Conservation (phyloP, 169 alveolate genomes). For the Nephromyces sp. region DNA sequence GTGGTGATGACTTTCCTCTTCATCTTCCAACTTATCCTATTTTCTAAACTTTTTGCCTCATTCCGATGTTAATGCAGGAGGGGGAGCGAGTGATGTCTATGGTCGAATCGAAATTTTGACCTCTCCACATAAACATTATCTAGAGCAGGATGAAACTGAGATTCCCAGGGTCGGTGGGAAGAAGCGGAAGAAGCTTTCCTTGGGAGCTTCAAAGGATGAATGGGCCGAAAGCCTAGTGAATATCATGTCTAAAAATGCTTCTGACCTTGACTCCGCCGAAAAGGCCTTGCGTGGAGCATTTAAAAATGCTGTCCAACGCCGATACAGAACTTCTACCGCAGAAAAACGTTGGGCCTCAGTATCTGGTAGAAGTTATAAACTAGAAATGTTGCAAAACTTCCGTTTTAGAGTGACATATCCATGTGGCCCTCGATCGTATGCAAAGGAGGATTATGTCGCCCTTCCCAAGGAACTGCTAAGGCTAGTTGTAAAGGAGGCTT, state of each 20-base stretch:
- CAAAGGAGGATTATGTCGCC: not conserved
- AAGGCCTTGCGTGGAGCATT: not conserved
- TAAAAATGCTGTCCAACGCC: not conserved
- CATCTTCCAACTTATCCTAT: too few relatives aligned
- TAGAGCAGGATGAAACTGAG: too few relatives aligned
- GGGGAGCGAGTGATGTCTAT: too few relatives aligned
- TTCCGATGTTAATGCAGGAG: too few relatives aligned
- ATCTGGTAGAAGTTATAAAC: not conserved
- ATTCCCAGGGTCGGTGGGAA: too few relatives aligned
- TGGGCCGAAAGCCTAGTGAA: not conserved
- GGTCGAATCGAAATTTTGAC: too few relatives aligned
- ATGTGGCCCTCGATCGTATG: not conserved
- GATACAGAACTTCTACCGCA: not conserved
- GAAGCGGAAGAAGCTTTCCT: not conserved
- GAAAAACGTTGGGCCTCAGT: not conserved
- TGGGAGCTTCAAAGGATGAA: not conserved
- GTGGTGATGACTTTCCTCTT: too few relatives aligned
- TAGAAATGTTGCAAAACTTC: not conserved
- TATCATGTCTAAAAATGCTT: not conserved
- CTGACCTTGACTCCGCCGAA: not conserved
- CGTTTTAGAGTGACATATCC: not conserved
- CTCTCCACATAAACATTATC: too few relatives aligned
- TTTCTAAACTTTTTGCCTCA: too few relatives aligned
- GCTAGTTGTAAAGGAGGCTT: not conserved
- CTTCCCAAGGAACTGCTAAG: not conserved